Base-by-base conservation (phyloP, 768 basidiomycete species). In the Rhodotorula taiwanensis region DNA sequence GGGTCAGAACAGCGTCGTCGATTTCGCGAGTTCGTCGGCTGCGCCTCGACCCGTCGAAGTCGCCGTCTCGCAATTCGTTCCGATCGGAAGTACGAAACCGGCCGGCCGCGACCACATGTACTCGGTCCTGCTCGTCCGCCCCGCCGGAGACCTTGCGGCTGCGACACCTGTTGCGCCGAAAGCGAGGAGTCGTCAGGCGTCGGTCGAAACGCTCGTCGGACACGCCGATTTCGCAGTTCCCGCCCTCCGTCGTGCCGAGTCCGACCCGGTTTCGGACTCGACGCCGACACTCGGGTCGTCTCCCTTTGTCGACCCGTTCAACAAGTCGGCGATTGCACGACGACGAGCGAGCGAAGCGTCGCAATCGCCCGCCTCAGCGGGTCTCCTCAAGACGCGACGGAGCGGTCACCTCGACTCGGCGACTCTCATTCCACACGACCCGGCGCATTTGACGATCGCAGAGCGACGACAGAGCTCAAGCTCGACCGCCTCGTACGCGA, bases 201-300 rank as follows among this genome's bases (percentile, higher is more conserved):
- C 47, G 5, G 47, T 49, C 56, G 56, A 58, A 36, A 41, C 56
- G 20, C 36, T 48, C 5, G 11, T 31, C 23, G 25, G 25, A 41
- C 27, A 5, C 43, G 8, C 16, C 23, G 5, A 36, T 23, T 16
- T 2, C 6, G 4, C 34, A 25, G 23, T 34, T 54, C 53, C n/a
- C 42, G 15, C 45, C 20, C 9, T 55, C 39, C 49, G 57, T 23
- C 51, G 62, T 31, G 54, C 50, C 41, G 62, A 54, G 15, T 64
- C 62, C 30, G 43, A 58, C 57, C 13, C 14, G 10, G 18, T 8
- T 9, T 58, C 62, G 7, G 62, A 64, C 15, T 52, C 47, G 3
- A 64, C 62, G 3, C 62, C 62, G n/a, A 64, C 62, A 39, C 51
- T 64, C 57, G 62, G 62, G 0, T 36, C 52, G 52, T 14, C 31